Base-by-base conservation (phyloP, 2,329 filamentous ascomycete genomes). In the Ophiocordyceps sinensis region DNA sequence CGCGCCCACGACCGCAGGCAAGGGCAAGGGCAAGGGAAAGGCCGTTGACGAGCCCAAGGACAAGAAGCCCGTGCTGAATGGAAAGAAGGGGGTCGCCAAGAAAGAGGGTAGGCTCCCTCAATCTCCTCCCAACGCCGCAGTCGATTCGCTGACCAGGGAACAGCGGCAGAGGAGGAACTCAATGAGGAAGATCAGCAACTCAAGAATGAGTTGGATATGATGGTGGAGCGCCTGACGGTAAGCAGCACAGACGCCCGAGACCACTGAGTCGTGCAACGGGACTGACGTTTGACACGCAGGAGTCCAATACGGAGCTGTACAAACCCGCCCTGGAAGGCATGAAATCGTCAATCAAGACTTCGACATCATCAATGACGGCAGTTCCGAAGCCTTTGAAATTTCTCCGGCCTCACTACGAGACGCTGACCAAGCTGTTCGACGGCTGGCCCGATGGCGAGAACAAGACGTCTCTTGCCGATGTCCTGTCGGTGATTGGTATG, bases 351-450 rank as follows among this genome's bases (percentile, higher is more conserved):
- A 98, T 98, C 72, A 96, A 95, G 71, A 98, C 91, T 42, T 94
- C 91, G 45, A 98, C 91, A 50, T 96, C 88, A 44, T 98, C 93
- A 37, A 98, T 98, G 91, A 98, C 91, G 38, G 91, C 91, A 45
- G 91, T 98, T 47, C 91, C 93, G 21, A 98, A 98, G 67, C 91
- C 91, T 29, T 75, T 98, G 54, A 98, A 98, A 66, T 98, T 98
- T 63, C 76, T 98, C 48, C 79, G 91, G 68, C 91, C 89, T 51
- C 89, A 98, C 64, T 98, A 96, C 67, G 84, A 93, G 64, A 79
- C 82, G 43, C 72, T 98, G 57, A 82, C 82, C 47, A 83, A 83
- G 61, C 70, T 88, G 26, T 94, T 95, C 68, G 88, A 94, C 45
- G 76, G 82, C 60, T 98, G 93, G 91, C 74, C 82, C 4, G 73